A percentile compares a stretch with the other conserved stretches of the same genome.
phyloP scores from a whole-genome alignment of 768 basidiomycete species.

The Amyloporia xantha region DNA sequence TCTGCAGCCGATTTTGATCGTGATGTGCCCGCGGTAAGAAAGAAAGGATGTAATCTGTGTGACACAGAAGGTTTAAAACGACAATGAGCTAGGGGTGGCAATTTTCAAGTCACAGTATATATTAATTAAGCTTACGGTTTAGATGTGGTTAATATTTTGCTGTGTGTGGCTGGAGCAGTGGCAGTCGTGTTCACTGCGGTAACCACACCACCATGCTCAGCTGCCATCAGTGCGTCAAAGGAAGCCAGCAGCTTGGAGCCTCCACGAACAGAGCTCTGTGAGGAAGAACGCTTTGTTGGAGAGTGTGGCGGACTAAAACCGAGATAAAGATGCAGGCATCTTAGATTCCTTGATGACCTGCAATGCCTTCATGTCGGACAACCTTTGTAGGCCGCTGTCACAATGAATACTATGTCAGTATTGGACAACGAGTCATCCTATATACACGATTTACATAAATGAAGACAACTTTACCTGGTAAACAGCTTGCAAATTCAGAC shows the following conservation, averaged over 20 bases:
- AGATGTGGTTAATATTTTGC: background rate
- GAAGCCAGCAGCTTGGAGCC: conserved; percentile 18
- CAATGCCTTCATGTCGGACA: conserved; percentile 2
- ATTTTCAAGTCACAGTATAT: too few species aligned
- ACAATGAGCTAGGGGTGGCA: too few species aligned
- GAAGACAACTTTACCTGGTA: too few species aligned
- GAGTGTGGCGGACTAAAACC: conserved; percentile 15
- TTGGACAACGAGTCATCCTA: too few species aligned
- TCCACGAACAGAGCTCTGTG: background rate
- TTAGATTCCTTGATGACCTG: conserved; percentile 14
- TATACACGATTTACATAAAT: too few species aligned
- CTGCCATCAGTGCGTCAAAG: conserved; percentile 16
- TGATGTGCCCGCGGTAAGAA: background rate
- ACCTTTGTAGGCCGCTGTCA: too few species aligned
- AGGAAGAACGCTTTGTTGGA: conserved; percentile 8
- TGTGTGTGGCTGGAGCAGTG: background rate
- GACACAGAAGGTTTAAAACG: too few species aligned
- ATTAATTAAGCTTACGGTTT: background rate
- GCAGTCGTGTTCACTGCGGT: background rate
- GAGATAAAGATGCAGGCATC: conserved; percentile 6
- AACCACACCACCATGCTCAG: conserved; percentile 1
- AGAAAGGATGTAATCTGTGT: background rate
- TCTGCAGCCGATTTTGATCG: too few species aligned
- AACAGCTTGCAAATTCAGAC: too few species aligned
- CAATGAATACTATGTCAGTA: too few species aligned